phyloP scores from a whole-genome alignment of 2,329 filamentous ascomycete genomes.

The Teratosphaeria zuluensis region DNA sequence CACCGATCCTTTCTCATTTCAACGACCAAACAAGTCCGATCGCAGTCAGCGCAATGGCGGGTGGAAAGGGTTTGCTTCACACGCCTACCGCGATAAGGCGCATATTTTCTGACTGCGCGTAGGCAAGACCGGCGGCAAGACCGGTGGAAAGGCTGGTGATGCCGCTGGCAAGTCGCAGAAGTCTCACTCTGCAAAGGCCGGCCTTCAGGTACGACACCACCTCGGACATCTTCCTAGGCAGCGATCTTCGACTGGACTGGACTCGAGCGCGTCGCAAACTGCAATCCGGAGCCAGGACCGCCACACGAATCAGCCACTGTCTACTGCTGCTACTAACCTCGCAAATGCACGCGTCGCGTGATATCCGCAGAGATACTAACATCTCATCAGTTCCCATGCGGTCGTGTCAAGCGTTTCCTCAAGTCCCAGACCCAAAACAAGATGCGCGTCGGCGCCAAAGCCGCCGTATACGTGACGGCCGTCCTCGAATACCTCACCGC shows the following conservation, averaged over 20 bases:
- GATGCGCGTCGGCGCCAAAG: conserved; percentile 98
- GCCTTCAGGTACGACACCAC: conserved; percentile 69
- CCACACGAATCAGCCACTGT: not conserved
- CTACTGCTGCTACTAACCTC: not conserved
- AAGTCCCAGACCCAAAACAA: conserved; percentile 99
- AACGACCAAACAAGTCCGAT: not conserved
- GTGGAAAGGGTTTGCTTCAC: conserved; percentile 78
- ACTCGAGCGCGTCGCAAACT: conserved; percentile 19
- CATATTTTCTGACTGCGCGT: conserved; percentile 21
- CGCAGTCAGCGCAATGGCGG: conserved; percentile 48
- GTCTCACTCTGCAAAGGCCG: conserved; percentile 85
- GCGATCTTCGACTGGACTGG: conserved; percentile 2
- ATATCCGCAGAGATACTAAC: conserved; percentile 19
- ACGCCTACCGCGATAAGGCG: conserved; percentile 9
- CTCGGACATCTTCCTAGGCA: conserved; percentile 3
- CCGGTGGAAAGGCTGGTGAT: conserved; percentile 65
- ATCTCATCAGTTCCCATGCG: conserved; percentile 76
- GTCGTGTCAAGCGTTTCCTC: conserved; percentile 99
- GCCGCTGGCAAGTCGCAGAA: conserved; percentile 81
- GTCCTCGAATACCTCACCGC: conserved; percentile 97
- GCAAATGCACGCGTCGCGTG: not conserved
- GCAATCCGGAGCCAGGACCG: conserved; percentile 7
- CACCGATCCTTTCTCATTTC: not conserved
- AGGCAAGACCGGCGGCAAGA: conserved; percentile 70
- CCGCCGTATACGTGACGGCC: conserved; percentile 94